Conservation (phyloP, 768 basidiomycete species). For the Naganishia vishniacii region DNA sequence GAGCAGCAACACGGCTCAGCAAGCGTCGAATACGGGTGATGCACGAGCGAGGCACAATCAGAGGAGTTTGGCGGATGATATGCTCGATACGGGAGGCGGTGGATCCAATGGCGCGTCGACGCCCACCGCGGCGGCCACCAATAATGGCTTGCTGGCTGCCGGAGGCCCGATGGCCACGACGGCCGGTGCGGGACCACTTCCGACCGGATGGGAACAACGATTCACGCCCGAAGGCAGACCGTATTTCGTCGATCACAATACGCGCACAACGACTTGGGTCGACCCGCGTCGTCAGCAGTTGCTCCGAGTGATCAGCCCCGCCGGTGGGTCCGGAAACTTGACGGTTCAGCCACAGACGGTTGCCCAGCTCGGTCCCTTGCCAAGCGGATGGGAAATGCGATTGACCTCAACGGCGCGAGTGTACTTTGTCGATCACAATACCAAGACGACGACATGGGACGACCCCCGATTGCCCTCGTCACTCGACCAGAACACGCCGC, state of each 20-base stretch:
- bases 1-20: conserved; percentile 61
- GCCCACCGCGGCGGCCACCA: conserved; percentile 33
- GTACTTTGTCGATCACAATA: conserved; percentile 99
- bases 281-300: conserved; percentile 95
- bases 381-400: conserved; percentile 99
- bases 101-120: conserved; percentile 48
- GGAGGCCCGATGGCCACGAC: conserved; percentile 53
- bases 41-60: conserved; percentile 48
- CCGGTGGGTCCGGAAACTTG: conserved; percentile 66
- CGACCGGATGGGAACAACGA: conserved; percentile 97
- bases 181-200: conserved; percentile 77
- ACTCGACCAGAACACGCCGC: conserved; percentile 85
- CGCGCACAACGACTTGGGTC: conserved; percentile 99
- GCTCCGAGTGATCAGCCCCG: conserved; percentile 92
- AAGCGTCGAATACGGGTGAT: conserved; percentile 44
- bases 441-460: conserved; percentile 99
- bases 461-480: conserved; percentile 94
- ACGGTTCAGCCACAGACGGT: conserved; percentile 90
- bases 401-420: conserved; percentile 95
- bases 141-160: conserved; percentile 31
- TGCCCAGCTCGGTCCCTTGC: conserved; percentile 90
- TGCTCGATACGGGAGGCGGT: conserved; percentile 48
- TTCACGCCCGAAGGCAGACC: conserved; percentile 97
- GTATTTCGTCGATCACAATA: conserved; percentile 99
- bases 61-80: conserved; percentile 49